These are phyloP conservation scores for Bipolaris zeicola DNA, from an alignment of 2,329 filamentous ascomycete species.

Conservation along the genomic window DNA sequence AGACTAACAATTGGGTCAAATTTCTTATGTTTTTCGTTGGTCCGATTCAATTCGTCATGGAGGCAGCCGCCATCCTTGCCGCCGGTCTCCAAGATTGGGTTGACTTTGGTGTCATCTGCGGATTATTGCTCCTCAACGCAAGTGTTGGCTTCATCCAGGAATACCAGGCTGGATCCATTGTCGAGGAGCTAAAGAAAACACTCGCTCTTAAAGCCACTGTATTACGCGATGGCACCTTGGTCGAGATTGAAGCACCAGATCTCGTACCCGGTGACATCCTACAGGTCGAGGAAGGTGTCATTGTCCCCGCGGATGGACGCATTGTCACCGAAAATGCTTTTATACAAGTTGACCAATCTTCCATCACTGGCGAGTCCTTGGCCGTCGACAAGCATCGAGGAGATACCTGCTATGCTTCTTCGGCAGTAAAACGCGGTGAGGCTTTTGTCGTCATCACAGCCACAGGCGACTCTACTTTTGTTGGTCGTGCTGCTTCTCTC, in stretches of 20 bases:
- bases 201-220: conserved; percentile 87
- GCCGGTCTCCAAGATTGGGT: conserved; percentile 88
- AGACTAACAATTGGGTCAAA: conserved; percentile 82
- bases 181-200: conserved; percentile 89
- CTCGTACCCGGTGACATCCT: conserved; percentile 91
- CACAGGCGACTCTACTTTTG: conserved; percentile 88
- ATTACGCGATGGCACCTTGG: conserved; percentile 76
- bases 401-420: conserved; percentile 83
- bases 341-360: conserved; percentile 89
- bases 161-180: conserved; percentile 86
- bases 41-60: conserved; percentile 94
- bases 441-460: conserved; percentile 81
- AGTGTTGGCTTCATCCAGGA: conserved; percentile 87
- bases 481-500: conserved; percentile 84
- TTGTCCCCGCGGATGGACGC: conserved; percentile 86
- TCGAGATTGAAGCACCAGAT: conserved; percentile 80
- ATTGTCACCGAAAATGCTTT: conserved; percentile 84
- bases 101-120: conserved; percentile 91
- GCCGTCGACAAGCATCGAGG: conserved; percentile 86
- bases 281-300: conserved; percentile 88
- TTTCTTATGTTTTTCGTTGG: conserved; percentile 83
- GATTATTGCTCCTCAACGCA: conserved; percentile 81
- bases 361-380: conserved; percentile 89
- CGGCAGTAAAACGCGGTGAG: conserved; percentile 88
- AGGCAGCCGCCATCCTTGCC: conserved; percentile 78